A percentile compares a stretch with the other conserved stretches of the same genome.
These are phyloP conservation scores for Ophidiomyces ophidiicola DNA, from an alignment of 2,329 filamentous ascomycete genomes.

Conservation along the genomic window DNA sequence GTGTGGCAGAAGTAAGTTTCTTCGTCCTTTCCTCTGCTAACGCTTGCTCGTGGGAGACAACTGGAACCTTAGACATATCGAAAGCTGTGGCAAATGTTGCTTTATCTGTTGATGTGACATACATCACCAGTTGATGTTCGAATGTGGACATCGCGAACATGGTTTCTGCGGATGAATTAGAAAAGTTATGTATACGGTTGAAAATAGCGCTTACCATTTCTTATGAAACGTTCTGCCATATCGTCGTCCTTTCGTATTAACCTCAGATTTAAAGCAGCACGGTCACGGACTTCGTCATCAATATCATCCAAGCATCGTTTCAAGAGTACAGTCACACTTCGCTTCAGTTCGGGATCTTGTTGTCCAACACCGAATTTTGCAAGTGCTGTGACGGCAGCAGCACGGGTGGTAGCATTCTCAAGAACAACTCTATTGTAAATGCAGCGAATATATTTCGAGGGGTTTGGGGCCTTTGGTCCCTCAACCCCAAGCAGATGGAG, in stretches of 20 bases:
- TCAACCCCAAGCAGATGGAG: conserved; percentile 87
- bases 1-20: conserved; percentile 87
- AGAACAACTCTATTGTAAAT: conserved; percentile 98
- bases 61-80: conserved; percentile 78
- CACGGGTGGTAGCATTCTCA: conserved; percentile 90
- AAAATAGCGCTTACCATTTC: conserved; percentile 55
- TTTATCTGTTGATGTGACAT: conserved; percentile 86
- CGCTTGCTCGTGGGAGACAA: conserved; percentile 90
- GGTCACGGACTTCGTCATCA: conserved; percentile 93
- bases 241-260: conserved; percentile 89
- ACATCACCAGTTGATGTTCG: conserved; percentile 94
- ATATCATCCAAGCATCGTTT: conserved; percentile 91
- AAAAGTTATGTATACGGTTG: background rate
- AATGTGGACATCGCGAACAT: conserved; percentile 93
- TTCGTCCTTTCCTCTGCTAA: conserved; percentile 92
- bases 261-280: conserved; percentile 80
- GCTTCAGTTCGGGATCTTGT: conserved; percentile 92
- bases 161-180: conserved; percentile 48
- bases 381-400: conserved; percentile 85
- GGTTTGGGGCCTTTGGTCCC: conserved; percentile 86
- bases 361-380: conserved; percentile 96
- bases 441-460: conserved; percentile 97
- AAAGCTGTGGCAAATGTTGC: conserved; percentile 74
- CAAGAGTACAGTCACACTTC: conserved; percentile 82
- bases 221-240: conserved; percentile 74